Evolutionary conservation across 228 moss, liverwort and hornwort species (phyloP).

Genomic region (Sphagnum fallax): DNA sequence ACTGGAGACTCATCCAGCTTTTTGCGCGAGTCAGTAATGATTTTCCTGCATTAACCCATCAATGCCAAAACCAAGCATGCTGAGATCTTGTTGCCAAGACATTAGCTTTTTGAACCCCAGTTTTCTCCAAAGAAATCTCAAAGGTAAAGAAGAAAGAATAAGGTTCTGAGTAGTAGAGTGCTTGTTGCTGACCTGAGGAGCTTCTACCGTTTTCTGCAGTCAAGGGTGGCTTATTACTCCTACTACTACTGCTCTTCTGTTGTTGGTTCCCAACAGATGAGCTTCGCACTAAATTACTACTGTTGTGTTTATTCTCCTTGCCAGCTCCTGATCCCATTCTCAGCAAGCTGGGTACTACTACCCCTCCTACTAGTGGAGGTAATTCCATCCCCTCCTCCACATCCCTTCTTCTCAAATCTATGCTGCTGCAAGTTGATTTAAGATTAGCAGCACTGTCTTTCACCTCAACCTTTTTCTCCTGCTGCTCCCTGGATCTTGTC

Average conservation of each 20-base stretch:
- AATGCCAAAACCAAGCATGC: background rate
- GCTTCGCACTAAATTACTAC: background rate
- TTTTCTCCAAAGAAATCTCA: no score
- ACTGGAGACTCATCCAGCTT: constrained; percentile 27
- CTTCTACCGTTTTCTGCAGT: background rate
- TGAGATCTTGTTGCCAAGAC: background rate
- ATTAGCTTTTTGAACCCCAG: no score
- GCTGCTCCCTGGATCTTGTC: no score
- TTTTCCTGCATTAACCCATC: constrained; percentile 10
- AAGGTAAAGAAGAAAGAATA: background rate
- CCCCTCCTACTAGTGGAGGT: no score
- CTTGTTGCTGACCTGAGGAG: constrained; percentile 10
- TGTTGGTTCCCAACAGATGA: constrained; percentile 1
- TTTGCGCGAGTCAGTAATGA: constrained; percentile 27
- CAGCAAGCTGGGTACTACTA: no score
- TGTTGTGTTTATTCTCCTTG: constrained; percentile 18
- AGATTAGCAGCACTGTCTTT: no score
- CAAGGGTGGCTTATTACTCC: background rate
- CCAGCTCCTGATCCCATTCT: constrained; percentile 8
- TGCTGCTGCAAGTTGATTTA: no score
- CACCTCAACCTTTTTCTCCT: no score
- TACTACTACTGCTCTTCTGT: background rate
- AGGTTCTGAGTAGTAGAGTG: background rate
- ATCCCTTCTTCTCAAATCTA: no score
- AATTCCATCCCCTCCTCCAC: no score